Base-by-base conservation (phyloP, 1,139 yeast species). In the Starmera stellimalicola region DNA sequence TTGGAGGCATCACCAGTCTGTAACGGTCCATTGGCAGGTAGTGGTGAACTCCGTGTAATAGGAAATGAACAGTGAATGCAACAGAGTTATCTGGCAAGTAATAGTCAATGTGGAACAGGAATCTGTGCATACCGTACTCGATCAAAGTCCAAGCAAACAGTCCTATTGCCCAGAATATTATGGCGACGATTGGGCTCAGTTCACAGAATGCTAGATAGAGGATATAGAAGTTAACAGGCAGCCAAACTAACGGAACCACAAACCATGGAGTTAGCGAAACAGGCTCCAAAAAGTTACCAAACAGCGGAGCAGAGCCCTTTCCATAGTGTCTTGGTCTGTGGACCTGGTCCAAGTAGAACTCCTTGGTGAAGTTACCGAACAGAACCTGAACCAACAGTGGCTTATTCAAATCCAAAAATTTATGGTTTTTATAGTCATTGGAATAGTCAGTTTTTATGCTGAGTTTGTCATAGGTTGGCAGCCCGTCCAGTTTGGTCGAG, bases 291-390 rank as follows among this genome's bases (percentile, higher is more conserved):
- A 78, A 73, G 55, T 78, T 77, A 37, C 88, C 88, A 54, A 80
- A 80, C 33, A 80, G 51, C 6, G 88, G 95, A 12, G 98, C 98
- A 3, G 95, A 83, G 8, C 96, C 96, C 48, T 77, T 69, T 44
- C 85, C 85, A 50, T 78, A 80, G 59, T 91, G 98, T 54, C 98
- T 78, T 36, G 98, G 98, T 57, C 96, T 76, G 59, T 91, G 98
- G 30, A 91, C 93, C 60, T 91, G 97, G 55, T 87, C 95, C 52
- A 91, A 68, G 57, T 91, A 91, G 52, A 91, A 91, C 32, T 83
- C 94, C 56, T 84, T 88, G 30, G 81, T 52, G 64, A 85, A 91
- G 30, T 71, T 68, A 28, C 87, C 76, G 40, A 70, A 66, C 40
- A 84, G 60, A 33, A 91, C 83, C 62, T 91, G 98, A 59, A 72